Percentiles rank a stretch among this genome's conserved stretches.
phyloP scores from a whole-genome alignment of 2,329 filamentous ascomycete genomes.

The Pestalotiopsis sp. region DNA sequence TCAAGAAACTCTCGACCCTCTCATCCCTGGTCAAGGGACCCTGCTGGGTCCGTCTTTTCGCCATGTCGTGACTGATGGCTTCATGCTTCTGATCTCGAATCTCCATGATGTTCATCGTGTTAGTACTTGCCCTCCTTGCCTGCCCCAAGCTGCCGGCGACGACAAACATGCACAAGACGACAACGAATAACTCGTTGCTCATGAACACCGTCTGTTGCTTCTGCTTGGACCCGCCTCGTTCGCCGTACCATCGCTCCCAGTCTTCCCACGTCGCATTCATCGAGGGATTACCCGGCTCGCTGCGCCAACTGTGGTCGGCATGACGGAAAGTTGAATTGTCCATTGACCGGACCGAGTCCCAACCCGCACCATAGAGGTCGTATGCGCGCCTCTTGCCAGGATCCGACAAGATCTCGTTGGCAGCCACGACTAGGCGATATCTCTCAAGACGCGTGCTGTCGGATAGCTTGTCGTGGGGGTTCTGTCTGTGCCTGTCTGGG shows the following conservation, averaged over 20 bases:
- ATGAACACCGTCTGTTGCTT: slow-evolving; percentile 65
- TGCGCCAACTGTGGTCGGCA: slow-evolving; percentile 52
- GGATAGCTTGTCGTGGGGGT: slow-evolving; percentile 49
- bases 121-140: slow-evolving; percentile 67
- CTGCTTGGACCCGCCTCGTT: slow-evolving; percentile 46
- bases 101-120: slow-evolving; percentile 65
- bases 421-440: slow-evolving; percentile 85
- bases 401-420: slow-evolving; percentile 86
- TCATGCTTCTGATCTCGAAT: slow-evolving; percentile 67
- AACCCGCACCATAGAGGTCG: slow-evolving; percentile 80
- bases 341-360: slow-evolving; percentile 63
- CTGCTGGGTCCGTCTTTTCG: slow-evolving; percentile 53
- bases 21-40: slow-evolving; percentile 60
- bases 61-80: slow-evolving; percentile 64
- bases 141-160: slow-evolving; percentile 74
- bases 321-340: slow-evolving; percentile 36
- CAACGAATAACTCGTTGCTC: slow-evolving; percentile 78
- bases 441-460: slow-evolving; percentile 75
- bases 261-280: slow-evolving; percentile 97
- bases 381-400: slow-evolving; percentile 78
- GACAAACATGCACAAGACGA: slow-evolving; percentile 70
- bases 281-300: slow-evolving; percentile 49
- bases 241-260: slow-evolving; percentile 80
- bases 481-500: slow-evolving; percentile 67
- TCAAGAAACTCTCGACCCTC: slow-evolving; percentile 77